phyloP scores from a whole-genome alignment of 2,329 filamentous ascomycete species.

The Thelonectria discophora region DNA sequence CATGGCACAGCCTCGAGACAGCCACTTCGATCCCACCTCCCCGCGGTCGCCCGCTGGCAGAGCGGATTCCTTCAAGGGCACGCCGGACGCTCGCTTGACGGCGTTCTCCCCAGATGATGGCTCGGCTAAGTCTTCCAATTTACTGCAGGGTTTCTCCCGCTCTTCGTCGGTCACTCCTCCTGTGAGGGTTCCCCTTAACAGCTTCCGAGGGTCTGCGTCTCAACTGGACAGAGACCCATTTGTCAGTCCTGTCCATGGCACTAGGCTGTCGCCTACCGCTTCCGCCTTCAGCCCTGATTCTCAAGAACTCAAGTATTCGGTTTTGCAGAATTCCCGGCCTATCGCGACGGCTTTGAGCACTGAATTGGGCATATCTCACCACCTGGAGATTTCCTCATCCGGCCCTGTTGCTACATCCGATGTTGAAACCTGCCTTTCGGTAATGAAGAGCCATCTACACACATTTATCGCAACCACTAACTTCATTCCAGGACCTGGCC shows the following conservation, averaged over 20 bases:
- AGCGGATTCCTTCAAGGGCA: conserved; percentile 67
- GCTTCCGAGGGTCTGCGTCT: conserved; percentile 37
- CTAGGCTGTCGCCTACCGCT: conserved; percentile 70
- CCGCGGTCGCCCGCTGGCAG: conserved; percentile 61
- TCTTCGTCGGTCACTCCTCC: conserved; percentile 43
- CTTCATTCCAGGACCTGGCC: conserved; percentile 50
- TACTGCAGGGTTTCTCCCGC: conserved; percentile 46
- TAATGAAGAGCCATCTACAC: conserved; percentile 43
- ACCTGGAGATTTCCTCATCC: conserved; percentile 52
- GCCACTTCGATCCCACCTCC: conserved; percentile 55
- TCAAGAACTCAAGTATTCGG: conserved; percentile 26
- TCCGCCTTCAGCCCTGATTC: conserved; percentile 65
- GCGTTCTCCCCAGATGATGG: conserved; percentile 69
- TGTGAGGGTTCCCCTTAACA: conserved; percentile 39
- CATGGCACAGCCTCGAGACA: conserved; percentile 55
- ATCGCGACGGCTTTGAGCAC: conserved; percentile 54
- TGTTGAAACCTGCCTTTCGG: conserved; percentile 56
- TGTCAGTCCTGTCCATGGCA: conserved; percentile 49
- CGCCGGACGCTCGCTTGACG: conserved; percentile 71
- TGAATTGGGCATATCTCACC: conserved; percentile 56
- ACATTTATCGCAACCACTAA: conserved; percentile 22
- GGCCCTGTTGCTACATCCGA: conserved; percentile 47
- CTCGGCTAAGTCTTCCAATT: conserved; percentile 55
- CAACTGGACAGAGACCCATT: conserved; percentile 64
- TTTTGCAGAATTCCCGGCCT: conserved; percentile 35